Conservation (phyloP, 1,139 yeast species). For the Suhomyces bokatorum region DNA sequence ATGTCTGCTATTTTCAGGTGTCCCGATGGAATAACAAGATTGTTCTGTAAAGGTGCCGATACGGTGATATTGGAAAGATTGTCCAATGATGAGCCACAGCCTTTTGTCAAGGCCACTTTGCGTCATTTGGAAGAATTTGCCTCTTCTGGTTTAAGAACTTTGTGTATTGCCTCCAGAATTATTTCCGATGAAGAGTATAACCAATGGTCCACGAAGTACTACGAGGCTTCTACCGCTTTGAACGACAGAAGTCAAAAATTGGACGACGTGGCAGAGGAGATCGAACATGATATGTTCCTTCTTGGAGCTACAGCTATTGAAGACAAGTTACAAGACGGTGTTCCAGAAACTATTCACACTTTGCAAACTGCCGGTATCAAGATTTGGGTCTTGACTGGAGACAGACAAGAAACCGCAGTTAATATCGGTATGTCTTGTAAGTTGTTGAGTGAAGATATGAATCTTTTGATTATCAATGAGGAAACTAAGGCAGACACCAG, state of each 20-base stretch:
- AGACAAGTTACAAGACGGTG: constrained; percentile 96
- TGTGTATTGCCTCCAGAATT: constrained; percentile 87
- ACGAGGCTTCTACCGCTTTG: constrained; percentile 81
- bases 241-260: constrained; percentile 71
- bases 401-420: constrained; percentile 98
- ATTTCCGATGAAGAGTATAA: constrained; percentile 77
- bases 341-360: constrained; percentile 94
- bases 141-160: constrained; percentile 89
- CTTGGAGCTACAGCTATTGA: constrained; percentile 98
- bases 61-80: constrained; percentile 89
- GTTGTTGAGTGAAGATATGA: constrained; percentile 93
- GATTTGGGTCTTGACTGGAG: constrained; percentile 98
- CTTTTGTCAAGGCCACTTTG: constrained; percentile 77
- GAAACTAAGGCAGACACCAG: constrained; percentile 73
- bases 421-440: constrained; percentile 98
- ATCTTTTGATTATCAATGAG: constrained; percentile 84
- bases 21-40: constrained; percentile 88
- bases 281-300: constrained; percentile 76
- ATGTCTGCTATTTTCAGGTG: constrained; percentile 95
- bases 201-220: constrained; percentile 62
- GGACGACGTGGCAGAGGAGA: constrained; percentile 69
- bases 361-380: constrained; percentile 95
- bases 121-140: constrained; percentile 96
- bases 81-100: constrained; percentile 61
- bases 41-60: constrained; percentile 97